Base-by-base conservation (phyloP, 352 stramenopile species). In the Phytophthora megakarya region DNA sequence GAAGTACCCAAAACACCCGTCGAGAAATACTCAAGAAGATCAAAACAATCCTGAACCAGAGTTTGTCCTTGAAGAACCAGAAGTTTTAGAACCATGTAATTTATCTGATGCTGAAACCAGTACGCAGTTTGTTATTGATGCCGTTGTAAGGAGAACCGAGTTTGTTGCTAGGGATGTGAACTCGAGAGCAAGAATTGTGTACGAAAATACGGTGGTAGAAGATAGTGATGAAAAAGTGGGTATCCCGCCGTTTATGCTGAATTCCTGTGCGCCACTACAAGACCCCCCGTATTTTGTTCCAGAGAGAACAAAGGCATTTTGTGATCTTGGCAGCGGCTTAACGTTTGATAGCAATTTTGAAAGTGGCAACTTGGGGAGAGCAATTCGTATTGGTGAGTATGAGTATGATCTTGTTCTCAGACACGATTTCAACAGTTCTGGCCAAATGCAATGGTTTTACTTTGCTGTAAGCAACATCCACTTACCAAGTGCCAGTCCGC, bases 401-500 rank as follows among this genome's bases (percentile, higher is more conserved):
- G 88, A 98, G 47, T 98, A 98, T 65, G 94, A 98, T 35, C 74
- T 98, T 10, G 75, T 97, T 10, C 51, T 98, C 13, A 77, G 90
- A 4, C 65, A 77, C 0, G 95, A 98, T 67, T 57, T 96, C 23
- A 87, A 98, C 65, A 97, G 87, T 12, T 70, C 48, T 0, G 80
- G 87, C 0, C 80, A 97, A 50, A 96, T 80, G 65, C 90, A 98
- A 71, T 98, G 95, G 95, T 98, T 98, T 53, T 98, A 98, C 61
- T 98, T 98, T 66, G 80, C 78, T 3, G 70, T 98, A n/a, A 85
- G 76, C 45, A 97, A 97, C 51, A 72, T 86, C 8, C 56, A 73
- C 3, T n/a, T 42, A 2, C 32, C 51, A 22, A 25, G 7, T 9
- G 15, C 18, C 18, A 63, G 40, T 46, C 48, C 42, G 10, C 50